Evolutionary conservation across 2,329 filamentous ascomycete genomes (phyloP), one percentile per base, ranked within the genome.

Genomic region (Phialophora macrospora): DNA sequence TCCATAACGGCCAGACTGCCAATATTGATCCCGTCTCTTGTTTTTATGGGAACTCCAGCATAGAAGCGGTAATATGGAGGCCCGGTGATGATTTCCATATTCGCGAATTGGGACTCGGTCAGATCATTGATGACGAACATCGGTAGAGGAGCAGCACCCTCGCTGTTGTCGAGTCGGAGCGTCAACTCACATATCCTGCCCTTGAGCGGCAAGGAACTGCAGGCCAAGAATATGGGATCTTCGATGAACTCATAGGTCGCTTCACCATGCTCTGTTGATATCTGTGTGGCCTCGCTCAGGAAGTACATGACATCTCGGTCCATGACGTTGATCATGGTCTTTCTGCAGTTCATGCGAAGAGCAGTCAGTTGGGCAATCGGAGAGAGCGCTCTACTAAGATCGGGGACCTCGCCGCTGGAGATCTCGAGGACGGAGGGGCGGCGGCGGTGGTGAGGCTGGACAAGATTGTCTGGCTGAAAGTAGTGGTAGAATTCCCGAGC

Each of bases 291-390:
- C 71, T 85, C 83, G n/a, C 81, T 81, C 17, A 85, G 72, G 30
- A 84, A 80, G 64, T 81, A 84, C 67, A 84, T 81, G 24, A 74
- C 77, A 8, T 81, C 76, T 24, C 78, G 76, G 68, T 83, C 82
- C 61, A 85, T 80, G 11, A 84, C 75, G 66, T 78, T 81, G 56
- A 80, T 76, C 57, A 80, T 67, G 1, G 77, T 77, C 24, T 79
- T 75, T 63, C 78, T 73, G 3, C 74, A 76, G 62, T 67, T 41
- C 56, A 62, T 64, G 51, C 66, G 66, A 8, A 68, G 30, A 1
- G 64, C 64, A 6, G 63, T 54, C 22, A 68, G 61, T 30, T 68
- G 66, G 26, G 58, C 62, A 20, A 63, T 63, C 2, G 66, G 66
- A 17, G 60, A 44, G 34, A 68, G 56, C 1, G 66, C 60, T 44